These are phyloP conservation scores for Thozetella sp. DNA, from an alignment of 495 filamentous ascomycete species.

Conservation along the genomic window DNA sequence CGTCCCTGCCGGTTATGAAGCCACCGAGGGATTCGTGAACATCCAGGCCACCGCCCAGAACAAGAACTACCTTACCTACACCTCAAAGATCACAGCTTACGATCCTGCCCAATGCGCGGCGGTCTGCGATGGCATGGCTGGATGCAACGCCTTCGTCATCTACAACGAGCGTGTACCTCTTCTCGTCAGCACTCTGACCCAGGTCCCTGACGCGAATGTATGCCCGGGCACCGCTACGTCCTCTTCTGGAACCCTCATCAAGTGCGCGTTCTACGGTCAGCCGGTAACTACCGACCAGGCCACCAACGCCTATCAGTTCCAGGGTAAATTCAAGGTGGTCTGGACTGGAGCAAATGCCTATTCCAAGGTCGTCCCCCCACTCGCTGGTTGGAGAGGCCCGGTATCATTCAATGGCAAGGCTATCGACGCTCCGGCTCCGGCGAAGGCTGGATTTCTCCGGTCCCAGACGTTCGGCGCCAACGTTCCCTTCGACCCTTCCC, in stretches of 20 bases:
- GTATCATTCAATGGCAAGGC: constrained; percentile 26
- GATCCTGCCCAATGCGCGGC: background rate
- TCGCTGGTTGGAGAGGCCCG: constrained; percentile 20
- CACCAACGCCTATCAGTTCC: constrained; percentile 31
- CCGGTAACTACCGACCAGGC: constrained; percentile 24
- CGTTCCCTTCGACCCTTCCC: constrained; percentile 33
- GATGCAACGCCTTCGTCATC: background rate
- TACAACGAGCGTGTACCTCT: background rate
- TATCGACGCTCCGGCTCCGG: constrained; percentile 33
- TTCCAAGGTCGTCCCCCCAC: constrained; percentile 20
- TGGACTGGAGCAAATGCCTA: constrained; percentile 43
- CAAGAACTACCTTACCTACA: constrained; percentile 13
- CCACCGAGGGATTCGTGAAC: constrained; percentile 11
- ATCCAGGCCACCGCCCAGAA: constrained; percentile 9
- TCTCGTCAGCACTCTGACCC: background rate
- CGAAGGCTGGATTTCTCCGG: constrained; percentile 34
- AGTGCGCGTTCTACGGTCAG: constrained; percentile 50
- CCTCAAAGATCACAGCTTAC: background rate
- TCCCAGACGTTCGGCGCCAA: constrained; percentile 34
- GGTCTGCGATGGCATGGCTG: background rate
- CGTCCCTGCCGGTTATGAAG: constrained; percentile 8
- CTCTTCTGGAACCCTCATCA: constrained; percentile 44
- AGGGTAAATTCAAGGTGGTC: constrained; percentile 36
- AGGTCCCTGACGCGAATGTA: background rate
- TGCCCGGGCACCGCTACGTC: constrained; percentile 41